These are phyloP conservation scores for Biscogniauxia sp. DNA, from an alignment of 2,329 filamentous ascomycete species.

Conservation along the genomic window DNA sequence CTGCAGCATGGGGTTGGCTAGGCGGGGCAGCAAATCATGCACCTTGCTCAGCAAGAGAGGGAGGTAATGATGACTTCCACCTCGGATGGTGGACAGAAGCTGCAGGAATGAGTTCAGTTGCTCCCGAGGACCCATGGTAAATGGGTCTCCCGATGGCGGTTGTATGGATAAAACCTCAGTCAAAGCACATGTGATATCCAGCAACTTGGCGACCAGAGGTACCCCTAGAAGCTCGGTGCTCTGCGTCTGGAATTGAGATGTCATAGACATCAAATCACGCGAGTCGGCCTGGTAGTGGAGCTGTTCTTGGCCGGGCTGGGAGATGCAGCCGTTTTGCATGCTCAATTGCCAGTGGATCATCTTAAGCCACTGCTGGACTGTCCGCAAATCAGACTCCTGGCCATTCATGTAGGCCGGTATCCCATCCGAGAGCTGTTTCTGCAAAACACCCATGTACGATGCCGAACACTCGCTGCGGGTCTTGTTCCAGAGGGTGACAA, in stretches of 20 bases:
- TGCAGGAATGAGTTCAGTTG: conserved; percentile 69
- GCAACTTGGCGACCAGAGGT: conserved; percentile 76
- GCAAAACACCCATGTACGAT: conserved; percentile 55
- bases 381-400: conserved; percentile 53
- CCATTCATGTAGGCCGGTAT: conserved; percentile 50
- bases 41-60: conserved; percentile 76
- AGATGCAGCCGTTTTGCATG: conserved; percentile 52
- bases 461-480: conserved; percentile 55
- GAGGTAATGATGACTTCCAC: conserved; percentile 72
- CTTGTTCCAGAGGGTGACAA: conserved; percentile 66
- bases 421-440: conserved; percentile 60
- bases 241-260: conserved; percentile 67
- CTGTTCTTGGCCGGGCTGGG: conserved; percentile 47
- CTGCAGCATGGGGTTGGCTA: conserved; percentile 59
- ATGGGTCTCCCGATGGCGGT: conserved; percentile 58
- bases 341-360: conserved; percentile 62
- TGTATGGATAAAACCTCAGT: conserved; percentile 70
- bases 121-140: conserved; percentile 67
- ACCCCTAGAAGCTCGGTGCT: conserved; percentile 74
- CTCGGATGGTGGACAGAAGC: conserved; percentile 68
- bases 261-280: conserved; percentile 63
- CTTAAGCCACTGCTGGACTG: conserved; percentile 65
- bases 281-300: conserved; percentile 62
- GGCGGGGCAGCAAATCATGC: conserved; percentile 64
- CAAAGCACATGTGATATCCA: conserved; percentile 72